These are phyloP conservation scores for Mucor circinelloides DNA, from an alignment of 371 early-diverging fungal genomes.

Conservation along the genomic window DNA sequence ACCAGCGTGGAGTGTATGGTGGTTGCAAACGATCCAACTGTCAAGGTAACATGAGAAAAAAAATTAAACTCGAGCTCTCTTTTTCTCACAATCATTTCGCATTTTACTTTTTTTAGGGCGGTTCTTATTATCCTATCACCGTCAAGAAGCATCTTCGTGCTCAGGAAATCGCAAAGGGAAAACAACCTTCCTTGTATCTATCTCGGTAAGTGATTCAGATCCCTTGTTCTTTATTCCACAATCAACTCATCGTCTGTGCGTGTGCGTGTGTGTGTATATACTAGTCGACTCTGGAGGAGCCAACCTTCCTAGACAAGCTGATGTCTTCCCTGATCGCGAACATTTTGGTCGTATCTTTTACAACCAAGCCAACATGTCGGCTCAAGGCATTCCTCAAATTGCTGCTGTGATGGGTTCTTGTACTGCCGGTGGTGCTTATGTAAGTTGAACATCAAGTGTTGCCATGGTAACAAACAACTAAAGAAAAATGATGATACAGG, in stretches of 20 bases:
- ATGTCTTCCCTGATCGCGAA: constrained; percentile 97
- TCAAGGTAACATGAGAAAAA: constrained; percentile 56
- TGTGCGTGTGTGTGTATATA: neutral
- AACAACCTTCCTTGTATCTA: constrained; percentile 96
- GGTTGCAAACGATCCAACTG: constrained; percentile 94
- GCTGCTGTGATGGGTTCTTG: constrained; percentile 98
- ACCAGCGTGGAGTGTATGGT: constrained; percentile 91
- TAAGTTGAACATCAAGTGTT: neutral
- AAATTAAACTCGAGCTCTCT: neutral
- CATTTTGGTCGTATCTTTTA: constrained; percentile 98
- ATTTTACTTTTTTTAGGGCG: constrained; percentile 82
- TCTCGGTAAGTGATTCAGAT: constrained; percentile 56
- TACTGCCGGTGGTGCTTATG: constrained; percentile 99
- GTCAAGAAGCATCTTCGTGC: constrained; percentile 98
- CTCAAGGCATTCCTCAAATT: constrained; percentile 90
- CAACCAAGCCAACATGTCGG: constrained; percentile 92
- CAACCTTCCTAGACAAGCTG: constrained; percentile 93
- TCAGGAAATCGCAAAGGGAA: constrained; percentile 94
- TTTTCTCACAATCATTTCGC: constrained; percentile 27
- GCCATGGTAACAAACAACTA: neutral
- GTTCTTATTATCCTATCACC: constrained; percentile 96
- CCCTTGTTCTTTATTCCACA: neutral
- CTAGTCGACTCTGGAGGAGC: constrained; percentile 97
- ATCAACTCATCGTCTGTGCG: neutral
- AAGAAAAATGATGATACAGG: neutral